Evolutionary conservation across 345 rosid species (phyloP).

Genomic region (Murraya paniculata): DNA sequence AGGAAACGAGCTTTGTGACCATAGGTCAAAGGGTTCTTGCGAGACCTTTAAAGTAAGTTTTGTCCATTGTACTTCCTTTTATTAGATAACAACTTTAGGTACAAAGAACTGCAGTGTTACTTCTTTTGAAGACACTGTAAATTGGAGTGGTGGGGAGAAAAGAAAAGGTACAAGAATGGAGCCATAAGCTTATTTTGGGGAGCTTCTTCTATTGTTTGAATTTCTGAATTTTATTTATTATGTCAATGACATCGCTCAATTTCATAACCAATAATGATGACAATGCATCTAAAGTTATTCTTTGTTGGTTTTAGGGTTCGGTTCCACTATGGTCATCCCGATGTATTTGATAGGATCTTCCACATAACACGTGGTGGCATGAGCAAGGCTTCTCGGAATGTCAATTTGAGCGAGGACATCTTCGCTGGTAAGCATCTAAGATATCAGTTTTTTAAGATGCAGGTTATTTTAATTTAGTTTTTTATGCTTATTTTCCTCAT

Average conservation of each 20-base stretch:
- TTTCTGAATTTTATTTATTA: background rate
- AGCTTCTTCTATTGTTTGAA: background rate
- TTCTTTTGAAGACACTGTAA: background rate
- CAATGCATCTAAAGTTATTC: constrained; percentile 12
- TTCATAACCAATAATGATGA: background rate
- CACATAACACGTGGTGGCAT: constrained; percentile 97
- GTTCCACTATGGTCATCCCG: constrained; percentile 97
- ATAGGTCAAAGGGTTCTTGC: constrained; percentile 98
- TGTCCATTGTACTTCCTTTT: background rate
- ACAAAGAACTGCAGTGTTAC: background rate
- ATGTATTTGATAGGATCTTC: constrained; percentile 91
- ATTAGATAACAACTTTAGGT: background rate
- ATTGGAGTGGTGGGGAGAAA: background rate
- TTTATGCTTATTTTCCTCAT: constrained; percentile 18
- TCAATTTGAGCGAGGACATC: constrained; percentile 96
- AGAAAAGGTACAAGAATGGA: background rate
- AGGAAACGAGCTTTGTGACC: constrained; percentile 95
- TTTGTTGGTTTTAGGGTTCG: constrained; percentile 61
- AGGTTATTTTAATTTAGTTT: background rate
- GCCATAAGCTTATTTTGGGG: background rate
- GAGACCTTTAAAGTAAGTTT: constrained; percentile 81
- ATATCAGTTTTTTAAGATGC: background rate
- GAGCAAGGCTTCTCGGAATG: constrained; percentile 92
- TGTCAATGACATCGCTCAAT: background rate
- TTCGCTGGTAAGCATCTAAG: constrained; percentile 73